phyloP scores from a whole-genome alignment of 352 stramenopile species.

The Thalassiosira mediterranea region DNA sequence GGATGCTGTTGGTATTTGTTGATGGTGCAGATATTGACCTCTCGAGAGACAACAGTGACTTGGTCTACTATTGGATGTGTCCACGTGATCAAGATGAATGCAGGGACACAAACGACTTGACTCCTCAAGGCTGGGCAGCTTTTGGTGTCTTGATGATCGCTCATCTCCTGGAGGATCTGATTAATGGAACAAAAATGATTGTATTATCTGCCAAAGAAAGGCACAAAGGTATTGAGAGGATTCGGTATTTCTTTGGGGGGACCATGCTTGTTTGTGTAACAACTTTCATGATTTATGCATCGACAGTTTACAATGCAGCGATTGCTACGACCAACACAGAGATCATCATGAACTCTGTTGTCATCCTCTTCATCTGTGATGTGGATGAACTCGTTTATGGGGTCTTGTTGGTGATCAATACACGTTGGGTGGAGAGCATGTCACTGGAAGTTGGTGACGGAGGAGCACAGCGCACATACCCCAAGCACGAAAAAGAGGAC shows the following conservation, averaged over 20 bases:
- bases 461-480: too few species aligned
- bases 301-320: slow-evolving; percentile 24
- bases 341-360: slow-evolving; percentile 15
- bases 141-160: slow-evolving; percentile 13
- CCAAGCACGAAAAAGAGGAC: too few species aligned
- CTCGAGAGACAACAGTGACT: not conserved
- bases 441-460: too few species aligned
- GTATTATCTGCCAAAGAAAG: not conserved
- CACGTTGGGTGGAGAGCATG: too few species aligned
- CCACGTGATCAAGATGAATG: slow-evolving; percentile 10
- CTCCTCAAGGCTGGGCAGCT: not conserved
- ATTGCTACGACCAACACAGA: slow-evolving; percentile 21
- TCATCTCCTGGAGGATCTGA: slow-evolving; percentile 10
- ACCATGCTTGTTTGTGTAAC: slow-evolving; percentile 4
- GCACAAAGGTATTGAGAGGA: not conserved
- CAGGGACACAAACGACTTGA: slow-evolving; percentile 7
- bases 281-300: slow-evolving; percentile 12
- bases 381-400: slow-evolving; percentile 7
- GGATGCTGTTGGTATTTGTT: slow-evolving; percentile 5
- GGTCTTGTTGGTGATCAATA: too few species aligned
- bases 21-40: not conserved
- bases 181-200: slow-evolving; percentile 8
- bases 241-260: slow-evolving; percentile 15
- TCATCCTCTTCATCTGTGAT: slow-evolving; percentile 15
- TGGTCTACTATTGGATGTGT: slow-evolving; percentile 13